Base-by-base conservation (phyloP, 2,329 filamentous ascomycete species). In the Fusarium longipes region DNA sequence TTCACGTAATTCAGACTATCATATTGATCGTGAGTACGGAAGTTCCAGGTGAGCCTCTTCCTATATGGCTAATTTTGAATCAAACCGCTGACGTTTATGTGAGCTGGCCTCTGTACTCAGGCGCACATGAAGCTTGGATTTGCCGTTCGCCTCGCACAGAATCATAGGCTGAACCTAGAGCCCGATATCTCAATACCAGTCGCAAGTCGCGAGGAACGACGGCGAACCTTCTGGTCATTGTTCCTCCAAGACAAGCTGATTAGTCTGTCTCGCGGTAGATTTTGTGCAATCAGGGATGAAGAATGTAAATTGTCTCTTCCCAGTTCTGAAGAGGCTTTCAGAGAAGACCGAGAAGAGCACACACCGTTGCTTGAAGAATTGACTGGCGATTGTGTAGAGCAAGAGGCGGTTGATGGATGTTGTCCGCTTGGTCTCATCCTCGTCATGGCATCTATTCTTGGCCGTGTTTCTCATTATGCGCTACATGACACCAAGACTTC, bases 41-140 rank as follows among this genome's bases (percentile, higher is more conserved):
- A 27, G 48, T 56, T 11, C 58, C 58, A 7, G 58, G 58, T 62
- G 11, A 42, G 58, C 17, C 3, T 0, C 3, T 1, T 4, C 12
- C 11, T n/a, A 7, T 1, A 14, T 24, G 14, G 2, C 2, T 11
- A n/a, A 11, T 33, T 8, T 33, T 14, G 8, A 17, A 20, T 4
- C 18, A 22, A 8, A 4, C 24, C 2, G 8, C 14, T 48, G 20
- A 48, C 9, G 8, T 18, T 1, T 8, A n/a, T 3, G 3, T 1
- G 3, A 62, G 58, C 58, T 9, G 58, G 58, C 1, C 29, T 56
- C 3, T 62, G 58, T 10, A 62, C 24, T 8, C 57, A 62, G 12
- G 58, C 58, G 2, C 57, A 62, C n/a, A 62, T 62, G 58, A 62
- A 62, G 8, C 58, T 56, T 7, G 58, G 57, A 1, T 62, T 62